These are phyloP conservation scores for Malus hybrid DNA, from an alignment of 331 rosid species.

Conservation along the genomic window DNA sequence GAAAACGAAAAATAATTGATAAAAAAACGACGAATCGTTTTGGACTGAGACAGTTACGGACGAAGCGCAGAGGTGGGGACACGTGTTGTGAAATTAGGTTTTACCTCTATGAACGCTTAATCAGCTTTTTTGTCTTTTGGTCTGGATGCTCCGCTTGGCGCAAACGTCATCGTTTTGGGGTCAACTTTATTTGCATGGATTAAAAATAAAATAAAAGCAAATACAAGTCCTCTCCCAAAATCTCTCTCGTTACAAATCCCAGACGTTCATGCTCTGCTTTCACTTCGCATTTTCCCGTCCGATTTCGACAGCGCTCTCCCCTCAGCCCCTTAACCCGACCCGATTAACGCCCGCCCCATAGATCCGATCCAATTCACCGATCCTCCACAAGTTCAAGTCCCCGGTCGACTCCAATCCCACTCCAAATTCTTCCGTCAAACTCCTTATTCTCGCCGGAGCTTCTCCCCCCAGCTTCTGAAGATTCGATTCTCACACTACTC, in stretches of 20 bases:
- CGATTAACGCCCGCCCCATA: neutral
- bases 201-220: neutral
- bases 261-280: neutral
- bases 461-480: neutral
- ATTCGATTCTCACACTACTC: neutral
- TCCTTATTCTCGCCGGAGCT: neutral
- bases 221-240: neutral
- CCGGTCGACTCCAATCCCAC: neutral
- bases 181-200: too few relatives aligned
- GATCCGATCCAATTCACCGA: conserved; percentile 21
- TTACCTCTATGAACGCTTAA: too few relatives aligned
- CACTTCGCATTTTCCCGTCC: conserved; percentile 17
- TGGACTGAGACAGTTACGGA: too few relatives aligned
- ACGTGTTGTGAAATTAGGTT: too few relatives aligned
- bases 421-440: neutral
- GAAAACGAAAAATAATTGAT: too few relatives aligned
- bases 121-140: too few relatives aligned
- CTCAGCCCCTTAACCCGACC: neutral
- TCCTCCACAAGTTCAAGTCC: neutral
- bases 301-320: conserved; percentile 8
- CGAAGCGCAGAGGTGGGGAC: too few relatives aligned
- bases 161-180: too few relatives aligned
- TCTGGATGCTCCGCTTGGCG: too few relatives aligned
- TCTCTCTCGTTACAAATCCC: neutral
- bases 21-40: too few relatives aligned